Evolutionary conservation across 768 basidiomycete genomes (phyloP).

Genomic region (Tricholoma terreum): DNA sequence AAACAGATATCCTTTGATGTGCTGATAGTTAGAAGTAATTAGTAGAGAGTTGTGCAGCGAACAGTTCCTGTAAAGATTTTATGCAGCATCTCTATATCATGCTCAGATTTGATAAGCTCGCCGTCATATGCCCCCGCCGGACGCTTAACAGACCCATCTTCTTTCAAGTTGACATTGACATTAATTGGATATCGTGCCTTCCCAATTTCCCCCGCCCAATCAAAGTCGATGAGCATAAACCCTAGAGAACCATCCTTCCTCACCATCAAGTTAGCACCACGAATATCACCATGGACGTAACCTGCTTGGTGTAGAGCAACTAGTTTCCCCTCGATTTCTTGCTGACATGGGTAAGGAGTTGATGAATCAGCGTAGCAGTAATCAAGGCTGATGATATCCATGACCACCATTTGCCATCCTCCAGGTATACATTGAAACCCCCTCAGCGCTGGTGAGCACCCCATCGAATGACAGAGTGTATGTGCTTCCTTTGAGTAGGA

Average conservation of each 20-base stretch:
- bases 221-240: constrained; percentile 24
- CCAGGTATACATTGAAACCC: neutral
- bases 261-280: constrained; percentile 21
- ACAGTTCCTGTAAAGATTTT: constrained; percentile 6
- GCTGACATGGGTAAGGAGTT: neutral
- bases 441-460: neutral
- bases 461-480: neutral
- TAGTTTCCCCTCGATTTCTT: neutral
- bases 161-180: neutral
- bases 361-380: neutral
- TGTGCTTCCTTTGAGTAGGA: neutral
- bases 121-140: constrained; percentile 17
- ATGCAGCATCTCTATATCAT: constrained; percentile 23
- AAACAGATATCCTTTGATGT: no score
- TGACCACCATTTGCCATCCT: neutral
- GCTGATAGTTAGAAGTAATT: no score
- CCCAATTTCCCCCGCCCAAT: constrained; percentile 24
- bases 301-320: constrained; percentile 6
- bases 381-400: neutral
- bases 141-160: constrained; percentile 20
- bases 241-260: neutral
- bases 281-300: constrained; percentile 26
- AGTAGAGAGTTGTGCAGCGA: neutral
- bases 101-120: constrained; percentile 17
- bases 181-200: neutral